Evolutionary conservation across 257 asterid genomes (phyloP).

Genomic region (Solanum piurae): DNA sequence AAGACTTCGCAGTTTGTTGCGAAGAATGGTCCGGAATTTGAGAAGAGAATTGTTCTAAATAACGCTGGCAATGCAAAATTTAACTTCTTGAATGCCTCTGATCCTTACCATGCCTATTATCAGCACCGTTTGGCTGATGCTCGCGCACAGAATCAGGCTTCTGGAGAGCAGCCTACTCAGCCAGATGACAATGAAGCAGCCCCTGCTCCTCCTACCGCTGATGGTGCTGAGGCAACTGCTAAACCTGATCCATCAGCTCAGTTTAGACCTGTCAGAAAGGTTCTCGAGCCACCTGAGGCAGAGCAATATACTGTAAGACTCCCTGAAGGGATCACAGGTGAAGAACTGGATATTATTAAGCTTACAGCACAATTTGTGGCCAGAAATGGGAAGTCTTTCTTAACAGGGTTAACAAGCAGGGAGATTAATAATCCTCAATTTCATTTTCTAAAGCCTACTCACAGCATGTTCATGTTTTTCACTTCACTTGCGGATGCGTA

Average conservation of each 20-base stretch:
- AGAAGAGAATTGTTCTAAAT: conserved; percentile 58
- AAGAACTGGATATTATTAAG: conserved; percentile 81
- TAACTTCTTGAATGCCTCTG: conserved; percentile 60
- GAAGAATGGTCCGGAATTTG: conserved; percentile 77
- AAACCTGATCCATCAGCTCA: conserved; percentile 68
- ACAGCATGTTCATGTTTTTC: conserved; percentile 91
- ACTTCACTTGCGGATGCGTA: conserved; percentile 91
- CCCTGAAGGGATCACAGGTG: conserved; percentile 91
- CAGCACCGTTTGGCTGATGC: conserved; percentile 81
- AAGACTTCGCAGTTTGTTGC: conserved; percentile 80
- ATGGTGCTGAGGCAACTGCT: conserved; percentile 33
- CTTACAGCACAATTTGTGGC: conserved; percentile 97
- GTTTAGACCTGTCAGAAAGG: conserved; percentile 53
- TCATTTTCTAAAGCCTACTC: conserved; percentile 83
- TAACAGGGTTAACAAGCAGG: conserved; percentile 81
- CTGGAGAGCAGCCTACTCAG: conserved; percentile 33
- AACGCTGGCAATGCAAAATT: conserved; percentile 78
- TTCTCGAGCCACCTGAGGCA: conserved; percentile 90
- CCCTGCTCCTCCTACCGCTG: conserved; percentile 25
- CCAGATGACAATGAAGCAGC: conserved; percentile 30
- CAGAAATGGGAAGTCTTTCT: conserved; percentile 73
- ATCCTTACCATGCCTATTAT: conserved; percentile 89
- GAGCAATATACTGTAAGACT: conserved; percentile 83
- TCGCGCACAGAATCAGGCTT: conserved; percentile 56
- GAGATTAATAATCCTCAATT: conserved; percentile 79